These are phyloP conservation scores for Metarhizium sp. DNA, from an alignment of 2,329 filamentous ascomycete species.

Conservation along the genomic window DNA sequence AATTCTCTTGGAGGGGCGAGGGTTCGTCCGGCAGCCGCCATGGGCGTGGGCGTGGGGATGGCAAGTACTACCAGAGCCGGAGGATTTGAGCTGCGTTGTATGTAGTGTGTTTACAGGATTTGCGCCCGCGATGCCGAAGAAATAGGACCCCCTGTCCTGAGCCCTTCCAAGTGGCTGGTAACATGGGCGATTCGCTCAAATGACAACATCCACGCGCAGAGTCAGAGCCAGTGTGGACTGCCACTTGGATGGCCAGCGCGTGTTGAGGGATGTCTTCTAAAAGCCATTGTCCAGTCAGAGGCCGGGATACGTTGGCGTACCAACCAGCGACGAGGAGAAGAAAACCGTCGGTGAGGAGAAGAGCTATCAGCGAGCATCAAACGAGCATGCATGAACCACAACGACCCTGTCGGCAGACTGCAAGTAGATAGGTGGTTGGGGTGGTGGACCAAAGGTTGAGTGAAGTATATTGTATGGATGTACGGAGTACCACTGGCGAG, in stretches of 20 bases:
- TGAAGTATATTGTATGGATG: neutral
- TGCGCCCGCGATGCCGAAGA: neutral
- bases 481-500: conserved; percentile 1
- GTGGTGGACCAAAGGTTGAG: conserved; percentile 1
- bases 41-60: neutral
- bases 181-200: conserved; percentile 4
- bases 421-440: conserved; percentile 1
- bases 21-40: conserved; percentile 6
- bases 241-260: neutral
- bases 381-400: conserved; percentile 8
- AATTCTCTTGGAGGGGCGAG: neutral
- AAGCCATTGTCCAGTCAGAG: conserved; percentile 9
- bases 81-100: neutral
- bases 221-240: neutral
- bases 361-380: neutral
- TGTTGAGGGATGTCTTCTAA: neutral
- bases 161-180: neutral
- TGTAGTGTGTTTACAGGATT: neutral
- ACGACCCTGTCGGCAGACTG: conserved; percentile 3
- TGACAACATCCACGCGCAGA: neutral
- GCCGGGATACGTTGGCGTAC: neutral
- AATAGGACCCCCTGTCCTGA: neutral
- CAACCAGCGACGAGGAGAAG: neutral
- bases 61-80: neutral
- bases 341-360: conserved; percentile 6